Evolutionary conservation across 139 green algal genomes (phyloP).

Genomic region (Coelastrella sp.): DNA sequence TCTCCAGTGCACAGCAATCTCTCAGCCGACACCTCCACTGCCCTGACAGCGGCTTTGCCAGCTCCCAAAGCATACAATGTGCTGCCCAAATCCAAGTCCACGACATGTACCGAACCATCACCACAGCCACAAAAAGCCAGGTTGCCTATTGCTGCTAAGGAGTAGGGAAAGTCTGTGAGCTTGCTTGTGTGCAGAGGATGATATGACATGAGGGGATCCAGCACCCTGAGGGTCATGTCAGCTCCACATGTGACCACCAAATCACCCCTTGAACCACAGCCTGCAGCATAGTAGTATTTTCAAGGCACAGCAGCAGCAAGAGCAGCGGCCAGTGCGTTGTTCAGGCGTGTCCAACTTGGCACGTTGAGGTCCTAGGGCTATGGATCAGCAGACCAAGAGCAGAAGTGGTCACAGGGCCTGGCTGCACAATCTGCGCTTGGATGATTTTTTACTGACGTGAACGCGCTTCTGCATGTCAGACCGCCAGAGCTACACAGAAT

Average conservation of each 20-base stretch:
- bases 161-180: constrained; percentile 84
- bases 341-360: background rate
- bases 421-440: too few species aligned
- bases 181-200: constrained; percentile 41
- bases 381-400: too few species aligned
- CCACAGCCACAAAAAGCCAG: constrained; percentile 69
- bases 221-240: constrained; percentile 63
- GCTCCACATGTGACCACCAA: constrained; percentile 72
- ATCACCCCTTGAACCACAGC: constrained; percentile 28
- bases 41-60: constrained; percentile 57
- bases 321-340: background rate
- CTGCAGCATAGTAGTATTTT: constrained; percentile 26
- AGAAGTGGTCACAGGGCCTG: too few species aligned
- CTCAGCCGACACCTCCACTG: constrained; percentile 40
- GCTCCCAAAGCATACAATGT: constrained; percentile 55
- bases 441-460: too few species aligned
- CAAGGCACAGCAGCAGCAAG: background rate
- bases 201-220: constrained; percentile 65
- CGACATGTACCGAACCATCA: constrained; percentile 68
- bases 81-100: constrained; percentile 55
- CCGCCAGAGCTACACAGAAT: constrained; percentile 51
- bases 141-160: constrained; percentile 58
- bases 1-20: constrained; percentile 58
- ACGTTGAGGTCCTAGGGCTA: background rate
- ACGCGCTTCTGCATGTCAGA: too few species aligned